Evolutionary conservation across 2,329 filamentous ascomycete genomes (phyloP).

Genomic region (Beauveria asiatica): DNA sequence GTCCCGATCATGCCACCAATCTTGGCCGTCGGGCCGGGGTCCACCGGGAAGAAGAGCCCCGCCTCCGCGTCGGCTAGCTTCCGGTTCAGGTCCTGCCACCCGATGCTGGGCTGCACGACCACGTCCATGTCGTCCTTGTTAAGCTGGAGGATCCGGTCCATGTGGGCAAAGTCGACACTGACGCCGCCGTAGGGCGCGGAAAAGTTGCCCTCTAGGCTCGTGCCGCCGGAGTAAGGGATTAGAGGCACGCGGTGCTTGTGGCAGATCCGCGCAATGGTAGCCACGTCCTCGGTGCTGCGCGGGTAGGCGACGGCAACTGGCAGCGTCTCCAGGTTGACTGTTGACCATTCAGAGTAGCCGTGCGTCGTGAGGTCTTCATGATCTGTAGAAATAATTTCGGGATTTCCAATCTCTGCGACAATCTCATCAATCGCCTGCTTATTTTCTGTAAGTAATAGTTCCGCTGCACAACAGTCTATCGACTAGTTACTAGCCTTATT

Average conservation of each 20-base stretch:
- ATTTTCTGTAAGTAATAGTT: conserved; percentile 6
- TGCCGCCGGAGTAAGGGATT: conserved; percentile 79
- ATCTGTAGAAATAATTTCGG: conserved; percentile 54
- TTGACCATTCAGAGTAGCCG: conserved; percentile 62
- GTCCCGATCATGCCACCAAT: conserved; percentile 80
- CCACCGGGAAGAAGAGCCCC: conserved; percentile 84
- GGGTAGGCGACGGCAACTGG: conserved; percentile 59
- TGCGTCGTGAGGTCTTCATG: conserved; percentile 52
- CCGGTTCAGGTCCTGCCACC: conserved; percentile 86
- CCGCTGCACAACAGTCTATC: neutral
- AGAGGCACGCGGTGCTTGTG: conserved; percentile 73
- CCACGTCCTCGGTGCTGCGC: conserved; percentile 51
- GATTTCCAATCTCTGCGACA: conserved; percentile 34
- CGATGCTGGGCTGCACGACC: conserved; percentile 81
- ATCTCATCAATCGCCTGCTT: conserved; percentile 48
- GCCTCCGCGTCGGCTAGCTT: conserved; percentile 57
- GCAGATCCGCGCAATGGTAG: conserved; percentile 58
- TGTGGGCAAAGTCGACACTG: conserved; percentile 80
- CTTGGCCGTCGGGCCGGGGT: conserved; percentile 66
- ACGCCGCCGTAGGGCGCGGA: conserved; percentile 79
- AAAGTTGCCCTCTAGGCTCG: conserved; percentile 84
- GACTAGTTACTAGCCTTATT: conserved; percentile 28
- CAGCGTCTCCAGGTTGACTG: conserved; percentile 49
- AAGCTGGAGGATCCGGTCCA: conserved; percentile 73
- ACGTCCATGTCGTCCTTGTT: conserved; percentile 88